These are phyloP conservation scores for Tagetes patula DNA, from an alignment of 129 eudicot species.

Conservation along the genomic window DNA sequence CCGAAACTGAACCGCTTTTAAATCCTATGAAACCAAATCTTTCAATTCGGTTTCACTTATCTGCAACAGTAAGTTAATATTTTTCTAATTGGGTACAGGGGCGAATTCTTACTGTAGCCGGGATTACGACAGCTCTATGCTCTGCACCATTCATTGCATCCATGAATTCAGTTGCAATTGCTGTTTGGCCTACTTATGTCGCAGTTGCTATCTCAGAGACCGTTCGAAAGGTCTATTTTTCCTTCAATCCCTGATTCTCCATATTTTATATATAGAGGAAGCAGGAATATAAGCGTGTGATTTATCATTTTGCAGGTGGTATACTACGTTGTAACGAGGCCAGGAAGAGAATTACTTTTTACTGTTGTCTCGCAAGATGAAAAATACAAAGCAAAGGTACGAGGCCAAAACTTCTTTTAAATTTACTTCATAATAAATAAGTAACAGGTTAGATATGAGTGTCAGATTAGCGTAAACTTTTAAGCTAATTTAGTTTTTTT, in stretches of 20 bases:
- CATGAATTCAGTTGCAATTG: constrained; percentile 64
- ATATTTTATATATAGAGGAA: not conserved
- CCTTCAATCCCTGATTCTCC: not conserved
- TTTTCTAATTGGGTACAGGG: constrained; percentile 44
- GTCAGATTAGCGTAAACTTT: too few species aligned
- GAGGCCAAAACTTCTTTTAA: not conserved
- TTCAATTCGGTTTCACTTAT: not conserved
- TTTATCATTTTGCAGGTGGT: constrained; percentile 56
- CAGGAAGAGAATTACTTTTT: constrained; percentile 88
- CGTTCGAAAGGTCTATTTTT: constrained; percentile 64
- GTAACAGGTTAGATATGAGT: too few species aligned
- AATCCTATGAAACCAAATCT: not conserved
- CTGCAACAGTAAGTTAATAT: not conserved
- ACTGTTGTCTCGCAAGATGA: constrained; percentile 96
- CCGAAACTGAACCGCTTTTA: not conserved
- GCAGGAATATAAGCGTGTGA: not conserved
- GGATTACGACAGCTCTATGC: constrained; percentile 83
- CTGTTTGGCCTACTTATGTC: constrained; percentile 89
- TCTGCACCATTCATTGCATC: constrained; percentile 67
- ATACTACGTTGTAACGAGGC: constrained; percentile 86
- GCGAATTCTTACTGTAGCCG: constrained; percentile 76
- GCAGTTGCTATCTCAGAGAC: constrained; percentile 81
- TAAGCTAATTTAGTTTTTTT: not conserved
- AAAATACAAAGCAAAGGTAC: constrained; percentile 98
- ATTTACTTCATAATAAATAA: too few species aligned